Conservation (phyloP, 352 stramenopile genomes). For the Globisporangium paroecandrum region DNA sequence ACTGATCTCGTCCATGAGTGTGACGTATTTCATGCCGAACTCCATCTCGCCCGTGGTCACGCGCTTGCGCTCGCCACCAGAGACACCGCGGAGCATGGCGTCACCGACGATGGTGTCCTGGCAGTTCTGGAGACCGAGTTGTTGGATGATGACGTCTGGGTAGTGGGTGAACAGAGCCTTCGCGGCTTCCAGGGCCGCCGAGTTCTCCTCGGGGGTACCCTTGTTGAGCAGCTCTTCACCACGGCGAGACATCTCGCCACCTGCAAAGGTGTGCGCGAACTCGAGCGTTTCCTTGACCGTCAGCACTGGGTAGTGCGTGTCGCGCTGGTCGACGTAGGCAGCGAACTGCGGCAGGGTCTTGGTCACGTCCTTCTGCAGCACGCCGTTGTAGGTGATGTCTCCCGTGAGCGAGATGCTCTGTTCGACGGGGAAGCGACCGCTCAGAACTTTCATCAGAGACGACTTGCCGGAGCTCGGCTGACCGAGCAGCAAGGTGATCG, state of each 20-base stretch:
- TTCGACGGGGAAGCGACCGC: background rate
- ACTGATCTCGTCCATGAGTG: constrained; percentile 88
- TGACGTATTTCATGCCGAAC: constrained; percentile 61
- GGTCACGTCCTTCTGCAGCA: background rate
- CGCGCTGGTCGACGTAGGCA: constrained; percentile 30
- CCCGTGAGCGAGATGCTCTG: background rate
- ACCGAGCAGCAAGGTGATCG: background rate
- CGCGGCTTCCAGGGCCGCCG: constrained; percentile 3
- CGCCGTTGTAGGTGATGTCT: background rate
- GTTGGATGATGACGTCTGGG: constrained; percentile 31
- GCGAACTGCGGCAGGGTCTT: constrained; percentile 18
- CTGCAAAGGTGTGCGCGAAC: constrained; percentile 35
- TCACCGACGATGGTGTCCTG: constrained; percentile 49
- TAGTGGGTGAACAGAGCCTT: constrained; percentile 1
- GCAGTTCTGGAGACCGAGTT: constrained; percentile 26
- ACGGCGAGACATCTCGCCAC: constrained; percentile 20
- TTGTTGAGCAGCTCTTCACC: constrained; percentile 23
- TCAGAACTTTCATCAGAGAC: background rate
- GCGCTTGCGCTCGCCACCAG: constrained; percentile 60
- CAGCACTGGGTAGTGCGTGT: constrained; percentile 85
- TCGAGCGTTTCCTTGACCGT: constrained; percentile 54
- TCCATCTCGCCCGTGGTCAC: constrained; percentile 84
- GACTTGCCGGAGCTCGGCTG: background rate
- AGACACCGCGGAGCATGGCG: constrained; percentile 51
- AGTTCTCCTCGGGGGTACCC: constrained; percentile 26